Evolutionary conservation across 2,329 filamentous ascomycete genomes (phyloP).

Genomic region (Aspergillus pseudotamarii): DNA sequence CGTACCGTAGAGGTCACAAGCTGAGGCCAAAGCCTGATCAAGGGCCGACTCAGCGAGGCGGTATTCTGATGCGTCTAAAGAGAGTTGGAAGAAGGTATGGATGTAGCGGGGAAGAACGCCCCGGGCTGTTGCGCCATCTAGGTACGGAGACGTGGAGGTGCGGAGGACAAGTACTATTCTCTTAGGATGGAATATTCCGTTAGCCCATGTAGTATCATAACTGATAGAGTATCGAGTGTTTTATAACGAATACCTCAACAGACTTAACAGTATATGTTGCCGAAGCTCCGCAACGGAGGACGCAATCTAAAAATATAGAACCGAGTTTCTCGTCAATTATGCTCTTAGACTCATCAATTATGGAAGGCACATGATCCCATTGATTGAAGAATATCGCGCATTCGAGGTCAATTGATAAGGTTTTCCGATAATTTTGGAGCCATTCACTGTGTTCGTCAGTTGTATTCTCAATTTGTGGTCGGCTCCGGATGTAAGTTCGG

Average conservation of each 20-base stretch:
- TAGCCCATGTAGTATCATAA: neutral
- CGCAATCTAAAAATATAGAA: conserved; percentile 67
- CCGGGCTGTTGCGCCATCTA: conserved; percentile 27
- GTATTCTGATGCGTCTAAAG: conserved; percentile 46
- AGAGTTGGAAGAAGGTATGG: conserved; percentile 72
- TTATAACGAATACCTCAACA: conserved; percentile 50
- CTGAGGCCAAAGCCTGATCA: conserved; percentile 35
- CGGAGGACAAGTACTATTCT: conserved; percentile 71
- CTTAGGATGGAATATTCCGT: neutral
- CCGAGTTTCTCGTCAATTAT: conserved; percentile 50
- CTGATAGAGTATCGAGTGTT: neutral
- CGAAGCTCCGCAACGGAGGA: conserved; percentile 59
- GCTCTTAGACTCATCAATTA: conserved; percentile 54
- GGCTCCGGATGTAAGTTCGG: conserved; percentile 49
- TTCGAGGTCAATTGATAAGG: conserved; percentile 80
- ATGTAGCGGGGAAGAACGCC: conserved; percentile 73
- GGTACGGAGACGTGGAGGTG: conserved; percentile 55
- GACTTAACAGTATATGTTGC: conserved; percentile 17
- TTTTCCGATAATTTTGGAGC: conserved; percentile 62
- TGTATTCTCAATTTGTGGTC: conserved; percentile 42
- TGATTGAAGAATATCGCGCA: conserved; percentile 66
- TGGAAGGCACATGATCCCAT: conserved; percentile 66
- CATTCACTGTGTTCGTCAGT: conserved; percentile 57
- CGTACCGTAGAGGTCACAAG: neutral
- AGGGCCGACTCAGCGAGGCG: conserved; percentile 38